Conservation (phyloP, 129 eudicot genomes). For the Artemisia annua region DNA sequence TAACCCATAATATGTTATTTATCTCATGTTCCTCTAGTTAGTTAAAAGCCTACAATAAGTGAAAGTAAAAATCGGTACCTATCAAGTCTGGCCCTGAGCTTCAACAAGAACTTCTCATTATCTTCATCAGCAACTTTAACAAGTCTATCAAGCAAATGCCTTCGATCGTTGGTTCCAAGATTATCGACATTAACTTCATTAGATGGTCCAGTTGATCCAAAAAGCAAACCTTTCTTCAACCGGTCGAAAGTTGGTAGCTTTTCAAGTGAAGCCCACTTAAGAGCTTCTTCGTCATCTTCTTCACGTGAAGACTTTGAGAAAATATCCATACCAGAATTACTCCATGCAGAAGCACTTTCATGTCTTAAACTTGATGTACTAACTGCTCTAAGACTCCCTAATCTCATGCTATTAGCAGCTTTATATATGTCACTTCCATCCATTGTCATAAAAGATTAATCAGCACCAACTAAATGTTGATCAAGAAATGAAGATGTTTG, state of each 20-base stretch:
- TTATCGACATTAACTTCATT: slow-evolving; percentile 57
- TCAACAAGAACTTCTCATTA: slow-evolving; percentile 74
- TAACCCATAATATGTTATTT: too few species aligned
- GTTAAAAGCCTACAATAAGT: too few species aligned
- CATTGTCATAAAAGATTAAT: slow-evolving; percentile 26
- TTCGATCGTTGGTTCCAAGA: slow-evolving; percentile 59
- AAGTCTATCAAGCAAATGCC: slow-evolving; percentile 60
- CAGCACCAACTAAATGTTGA: slow-evolving; percentile 26
- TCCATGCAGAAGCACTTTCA: slow-evolving; percentile 56
- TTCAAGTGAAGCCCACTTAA: slow-evolving; percentile 95
- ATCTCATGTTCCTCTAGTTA: too few species aligned
- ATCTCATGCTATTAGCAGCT: slow-evolving; percentile 37
- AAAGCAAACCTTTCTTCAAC: slow-evolving; percentile 59
- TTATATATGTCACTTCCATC: slow-evolving; percentile 41
- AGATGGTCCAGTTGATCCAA: slow-evolving; percentile 57
- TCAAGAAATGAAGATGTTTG: background rate
- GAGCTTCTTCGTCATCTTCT: slow-evolving; percentile 87
- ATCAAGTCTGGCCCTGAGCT: slow-evolving; percentile 60
- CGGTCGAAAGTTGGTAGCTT: slow-evolving; percentile 82
- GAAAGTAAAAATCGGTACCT: slow-evolving; percentile 32
- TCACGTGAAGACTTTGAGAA: slow-evolving; percentile 55
- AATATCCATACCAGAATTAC: slow-evolving; percentile 49
- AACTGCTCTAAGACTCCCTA: slow-evolving; percentile 39
- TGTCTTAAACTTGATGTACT: slow-evolving; percentile 48
- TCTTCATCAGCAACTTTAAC: slow-evolving; percentile 72